Base-by-base conservation (phyloP, 192 early-diverging fungal species). In the Coemansia sp. region DNA sequence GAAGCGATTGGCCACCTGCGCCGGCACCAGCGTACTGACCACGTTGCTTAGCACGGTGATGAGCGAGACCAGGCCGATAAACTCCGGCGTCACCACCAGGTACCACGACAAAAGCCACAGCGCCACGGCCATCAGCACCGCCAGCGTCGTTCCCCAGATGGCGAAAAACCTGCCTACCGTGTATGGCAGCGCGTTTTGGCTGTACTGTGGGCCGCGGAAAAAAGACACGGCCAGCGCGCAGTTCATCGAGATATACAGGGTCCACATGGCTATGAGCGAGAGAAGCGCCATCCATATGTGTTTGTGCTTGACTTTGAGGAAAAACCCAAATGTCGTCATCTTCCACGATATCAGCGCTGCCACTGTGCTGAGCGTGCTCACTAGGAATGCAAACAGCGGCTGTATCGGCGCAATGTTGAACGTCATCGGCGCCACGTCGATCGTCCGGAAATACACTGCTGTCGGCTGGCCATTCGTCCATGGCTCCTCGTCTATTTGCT, bases 1-100 rank as follows among this genome's bases (percentile, higher is more conserved):
- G 55, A 80, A 84, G 0, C 51, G 14, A 0, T 73, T 72, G 45
- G 81, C 73, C 53, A 79, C 24, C 23, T 79, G 76, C 3, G 72
- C 65, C 0, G 76, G 60, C n/a, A 66, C 54, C 48, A 82, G 46
- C 6, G 69, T 51, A 0, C 76, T 75, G 47, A 68, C 75, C 0
- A 77, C 67, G n/a, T 82, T 82, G 29, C 67, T 52, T 20, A 75
- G 7, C 0, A 69, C 35, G 7, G 64, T 62, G 42, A 53, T 51
- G 1, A 75, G 14, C 1, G 73, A 66, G 2, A 55, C 23, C 13
- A 66, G 45, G 8, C 54, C 73, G 0, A 75, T 22, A 6, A 75
- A 27, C 50, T 69, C 64, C 24, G 73, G 73, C 25, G 67, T 45
- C 55, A 75, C 28, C 32, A 65, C 5, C 13, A 59, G 3, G 23